Evolutionary conservation across 768 basidiomycete species (phyloP).

Genomic region (Lactarius hatsudake): DNA sequence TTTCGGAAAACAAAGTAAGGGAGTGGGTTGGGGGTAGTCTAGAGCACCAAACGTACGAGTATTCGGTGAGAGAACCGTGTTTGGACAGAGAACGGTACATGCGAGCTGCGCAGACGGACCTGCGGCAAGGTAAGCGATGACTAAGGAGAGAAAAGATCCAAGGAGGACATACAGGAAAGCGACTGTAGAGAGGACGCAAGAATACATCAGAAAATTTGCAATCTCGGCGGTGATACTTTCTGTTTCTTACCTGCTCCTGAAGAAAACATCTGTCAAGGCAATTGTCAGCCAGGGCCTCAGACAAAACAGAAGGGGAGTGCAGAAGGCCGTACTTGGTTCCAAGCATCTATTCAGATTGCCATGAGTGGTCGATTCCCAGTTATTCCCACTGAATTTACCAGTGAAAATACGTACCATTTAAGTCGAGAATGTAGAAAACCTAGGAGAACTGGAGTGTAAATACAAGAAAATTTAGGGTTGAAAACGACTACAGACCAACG

Average conservation of each 20-base stretch:
- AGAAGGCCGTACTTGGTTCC: conserved; percentile 1
- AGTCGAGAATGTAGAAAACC: conserved; percentile 10
- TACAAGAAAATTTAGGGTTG: background rate
- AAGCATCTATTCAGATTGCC: conserved; percentile 3
- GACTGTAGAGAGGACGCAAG: background rate
- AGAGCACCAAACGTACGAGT: conserved; percentile 6
- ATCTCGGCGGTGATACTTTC: too few species aligned
- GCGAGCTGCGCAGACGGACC: conserved; percentile 8
- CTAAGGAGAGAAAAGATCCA: too few species aligned
- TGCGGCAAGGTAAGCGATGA: background rate
- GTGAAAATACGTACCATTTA: conserved; percentile 6
- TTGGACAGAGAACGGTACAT: background rate
- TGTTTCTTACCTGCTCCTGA: background rate
- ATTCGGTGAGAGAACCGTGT: conserved; percentile 15
- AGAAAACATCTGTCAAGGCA: conserved; percentile 9
- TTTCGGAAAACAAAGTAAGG: background rate
- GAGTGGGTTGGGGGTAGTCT: too few species aligned
- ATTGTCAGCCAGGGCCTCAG: background rate
- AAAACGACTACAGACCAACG: background rate
- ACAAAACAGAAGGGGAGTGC: background rate
- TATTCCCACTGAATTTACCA: background rate
- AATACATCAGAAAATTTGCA: background rate
- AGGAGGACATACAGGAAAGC: background rate
- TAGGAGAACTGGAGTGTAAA: background rate
- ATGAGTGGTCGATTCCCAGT: background rate